These are phyloP conservation scores for Kwoniella pini DNA, from an alignment of 768 basidiomycete genomes.

Conservation along the genomic window DNA sequence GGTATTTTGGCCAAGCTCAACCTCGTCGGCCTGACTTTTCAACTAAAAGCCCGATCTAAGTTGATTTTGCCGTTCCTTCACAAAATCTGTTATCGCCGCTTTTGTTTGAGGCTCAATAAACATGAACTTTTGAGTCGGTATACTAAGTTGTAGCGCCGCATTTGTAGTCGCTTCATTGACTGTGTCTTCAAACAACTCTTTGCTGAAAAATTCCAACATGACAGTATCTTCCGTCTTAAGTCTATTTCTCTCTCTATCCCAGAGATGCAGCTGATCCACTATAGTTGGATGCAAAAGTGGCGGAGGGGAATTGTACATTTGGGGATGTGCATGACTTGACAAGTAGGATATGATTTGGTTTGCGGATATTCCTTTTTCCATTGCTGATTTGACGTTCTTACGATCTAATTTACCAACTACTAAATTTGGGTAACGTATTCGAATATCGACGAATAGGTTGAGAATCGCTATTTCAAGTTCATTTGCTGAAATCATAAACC, in stretches of 20 bases:
- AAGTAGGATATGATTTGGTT: conserved; percentile 98
- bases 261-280: conserved; percentile 94
- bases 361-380: conserved; percentile 92
- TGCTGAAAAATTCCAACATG: conserved; percentile 48
- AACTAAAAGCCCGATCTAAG: conserved; percentile 21
- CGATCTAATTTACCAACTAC: conserved; percentile 95
- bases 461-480: conserved; percentile 93
- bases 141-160: conserved; percentile 31
- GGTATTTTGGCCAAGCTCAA: too few relatives aligned
- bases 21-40: background rate
- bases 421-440: conserved; percentile 93
- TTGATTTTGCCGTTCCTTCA: conserved; percentile 32
- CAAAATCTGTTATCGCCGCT: conserved; percentile 42
- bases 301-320: conserved; percentile 81
- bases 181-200: conserved; percentile 51
- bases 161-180: conserved; percentile 38
- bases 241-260: conserved; percentile 94
- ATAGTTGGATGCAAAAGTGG: conserved; percentile 94
- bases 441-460: conserved; percentile 87
- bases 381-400: conserved; percentile 90
- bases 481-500: conserved; percentile 65
- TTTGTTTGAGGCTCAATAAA: conserved; percentile 44
- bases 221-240: conserved; percentile 75
- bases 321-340: conserved; percentile 90
- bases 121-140: conserved; percentile 36